Base-by-base conservation (phyloP, 2,329 filamentous ascomycete species). In the Aspergillus hiratsukae region DNA sequence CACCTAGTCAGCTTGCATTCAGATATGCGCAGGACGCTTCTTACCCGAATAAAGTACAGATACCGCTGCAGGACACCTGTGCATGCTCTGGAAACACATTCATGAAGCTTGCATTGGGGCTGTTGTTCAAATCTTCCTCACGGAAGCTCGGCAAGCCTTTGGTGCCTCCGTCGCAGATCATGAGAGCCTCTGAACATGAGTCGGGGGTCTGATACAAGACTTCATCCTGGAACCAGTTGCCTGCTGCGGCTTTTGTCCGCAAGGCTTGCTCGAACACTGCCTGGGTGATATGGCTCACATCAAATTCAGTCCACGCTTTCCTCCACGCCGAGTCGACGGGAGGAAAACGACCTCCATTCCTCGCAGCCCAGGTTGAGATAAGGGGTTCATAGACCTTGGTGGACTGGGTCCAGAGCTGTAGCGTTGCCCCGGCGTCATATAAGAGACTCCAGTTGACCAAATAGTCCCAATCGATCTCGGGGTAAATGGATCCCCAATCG, bases 161-260 rank as follows among this genome's bases (percentile, higher is more conserved):
- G 6, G 67, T 61, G 14, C 58, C 59, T 17, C 55, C 53, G 25
- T 64, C 58, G 51, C 70, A 72, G 6, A 72, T 31, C 11, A 72
- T 53, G 25, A 72, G 19, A 4, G 62, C 55, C 1, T 66, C 62
- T 5, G 68, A 70, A 60, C 70, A 72, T 7, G 63, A 56, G 1
- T 62, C 45, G 7, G 43, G 10, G 8, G 55, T 61, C 21, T 61
- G 58, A 7, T 49, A 19, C 3, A 71, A 60, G 9, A 72, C 58
- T 31, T 63, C 51, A 1, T 48, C 49, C 52, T 70, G 69, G 53
- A 72, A 70, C 70, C 70, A 60, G 11, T 54, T 40, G 3, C 56
- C 52, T 2, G 45, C 40, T 21, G 3, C n/a, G 5, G 53, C 48
- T 23, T 56, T 54, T 3, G 40, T 40, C 0, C 11, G 27, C 17